Base-by-base conservation (phyloP, 2,329 filamentous ascomycete species). In the Leptographium lundbergii region DNA sequence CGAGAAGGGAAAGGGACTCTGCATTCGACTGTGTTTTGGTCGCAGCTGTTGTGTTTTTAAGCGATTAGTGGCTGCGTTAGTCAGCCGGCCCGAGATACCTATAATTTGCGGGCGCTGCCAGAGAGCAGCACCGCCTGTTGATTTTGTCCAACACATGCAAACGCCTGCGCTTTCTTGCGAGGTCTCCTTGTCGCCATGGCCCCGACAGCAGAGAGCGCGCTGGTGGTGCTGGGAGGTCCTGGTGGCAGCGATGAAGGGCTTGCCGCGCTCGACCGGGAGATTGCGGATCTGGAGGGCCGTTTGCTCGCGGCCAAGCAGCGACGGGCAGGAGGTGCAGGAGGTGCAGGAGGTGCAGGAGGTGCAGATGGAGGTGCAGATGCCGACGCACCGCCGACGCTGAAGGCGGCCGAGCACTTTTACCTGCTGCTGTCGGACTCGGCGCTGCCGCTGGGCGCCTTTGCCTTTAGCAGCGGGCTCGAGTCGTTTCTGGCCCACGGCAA, bases 371-470 rank as follows among this genome's bases (percentile, higher is more conserved):
- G 66, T 36, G 65, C 71, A 27, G 68, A 13, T 2, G 42, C 17
- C 24, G 54, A 5, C 3, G 17, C n/a, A 22, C 4, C n/a, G 6
- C 10, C 29, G 6, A 27, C 45, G 34, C 22, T 45, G n/a, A 57
- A 50, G 51, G 39, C 52, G 25, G 60, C 61, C 48, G 60, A 79
- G 32, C 89, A 92, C 71, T 85, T 87, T 64, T 81, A 91, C 45
- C 81, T 92, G 36, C 78, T 94, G 4, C 83, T 92, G 55, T 83
- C 89, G 54, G 89, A 94, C 75, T 91, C 89, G 1, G 87, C 88
- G 17, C 81, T 94, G 2, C 89, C 89, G 0, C 78, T 94, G 0
- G 89, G 89, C 60, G 89, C 88, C n/a, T 94, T 94, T 73, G 89
- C 89, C 66, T 94, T 92, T 75, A 89, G 85, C 75, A 87, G 83